Base-by-base conservation (phyloP, 2,329 filamentous ascomycete species). In the Zasmidium citrigriseum region DNA sequence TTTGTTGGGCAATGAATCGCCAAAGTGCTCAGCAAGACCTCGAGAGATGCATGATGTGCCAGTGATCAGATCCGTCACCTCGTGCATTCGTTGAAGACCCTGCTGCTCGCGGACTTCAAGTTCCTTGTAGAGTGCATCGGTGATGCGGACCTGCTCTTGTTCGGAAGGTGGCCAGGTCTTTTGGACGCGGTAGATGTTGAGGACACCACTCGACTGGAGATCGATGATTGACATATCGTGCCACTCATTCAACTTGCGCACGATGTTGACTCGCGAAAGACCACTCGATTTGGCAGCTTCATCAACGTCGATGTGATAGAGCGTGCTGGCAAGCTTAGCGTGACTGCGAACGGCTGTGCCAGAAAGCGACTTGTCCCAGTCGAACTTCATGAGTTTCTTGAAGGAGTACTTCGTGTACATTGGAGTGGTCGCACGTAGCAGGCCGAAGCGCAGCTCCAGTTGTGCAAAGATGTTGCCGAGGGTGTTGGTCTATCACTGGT, bases 391-490 rank as follows among this genome's bases (percentile, higher is more conserved):
- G 10, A 68, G 60, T 12, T 73, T 70, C 47, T 76, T 76, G 63
- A 80, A 88, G 27, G 76, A 77, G 68, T 87, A 87, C 1, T 77
- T 74, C 7, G 77, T 80, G 59, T 86, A 88, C 44, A 85, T 81
- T 0, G 80, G 83, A 0, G 80, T 87, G 18, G 78, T 81, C 16
- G 80, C 83, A 21, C 85, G 78, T 25, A 88, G 76, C 0, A 87
- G 73, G 0, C 75, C 75, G 59, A 85, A 86, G 2, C 79, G 80
- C 3, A 88, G 74, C 66, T 88, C 86, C 1, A 88, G 73, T n/a
- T 83, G 79, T 0, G 85, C 83, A 52, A 86, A 85, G 16, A 87
- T 78, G 52, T 83, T 81, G 41, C 74, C 73, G 4, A 87, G 72
- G 0, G 81, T 76, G 2, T 72, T 81, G 22, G 48, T 16, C 58